Conservation (phyloP, 1,139 yeast species). For the Geotrichum restrictum region DNA sequence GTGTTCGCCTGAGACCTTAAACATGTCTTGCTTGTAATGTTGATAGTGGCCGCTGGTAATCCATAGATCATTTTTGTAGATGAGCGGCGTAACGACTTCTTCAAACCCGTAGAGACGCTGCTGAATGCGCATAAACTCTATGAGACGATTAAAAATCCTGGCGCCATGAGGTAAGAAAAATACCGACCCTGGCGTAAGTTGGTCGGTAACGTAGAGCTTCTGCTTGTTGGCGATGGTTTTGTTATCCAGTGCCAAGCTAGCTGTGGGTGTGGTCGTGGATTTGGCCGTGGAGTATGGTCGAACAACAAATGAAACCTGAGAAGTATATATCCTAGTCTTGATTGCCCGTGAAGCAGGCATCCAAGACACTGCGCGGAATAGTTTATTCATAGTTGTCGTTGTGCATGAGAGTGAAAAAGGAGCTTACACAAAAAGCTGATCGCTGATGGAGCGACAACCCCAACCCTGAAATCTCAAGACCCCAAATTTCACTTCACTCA, state of each 20-base stretch:
- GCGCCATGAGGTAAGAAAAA: constrained; percentile 93
- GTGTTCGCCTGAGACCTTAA: constrained; percentile 51
- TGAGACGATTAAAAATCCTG: constrained; percentile 70
- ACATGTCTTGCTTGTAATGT: constrained; percentile 93
- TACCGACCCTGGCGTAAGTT: constrained; percentile 79
- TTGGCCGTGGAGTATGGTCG: not conserved
- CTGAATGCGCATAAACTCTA: constrained; percentile 78
- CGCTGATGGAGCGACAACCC: not conserved
- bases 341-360: no score
- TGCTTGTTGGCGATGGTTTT: constrained; percentile 43
- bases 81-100: constrained; percentile 90
- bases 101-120: constrained; percentile 81
- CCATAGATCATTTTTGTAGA: constrained; percentile 82
- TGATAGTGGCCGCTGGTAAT: constrained; percentile 95
- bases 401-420: no score
- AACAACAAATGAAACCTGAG: no score
- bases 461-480: not conserved
- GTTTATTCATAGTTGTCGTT: not conserved
- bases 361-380: no score
- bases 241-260: constrained; percentile 14
- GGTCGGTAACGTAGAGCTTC: constrained; percentile 69
- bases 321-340: no score
- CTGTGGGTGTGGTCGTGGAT: not conserved
- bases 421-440: no score
- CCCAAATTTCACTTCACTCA: not conserved